Conservation (phyloP, 1,284 basidiomycete species). For the Sanghuangporus sanghuang region DNA sequence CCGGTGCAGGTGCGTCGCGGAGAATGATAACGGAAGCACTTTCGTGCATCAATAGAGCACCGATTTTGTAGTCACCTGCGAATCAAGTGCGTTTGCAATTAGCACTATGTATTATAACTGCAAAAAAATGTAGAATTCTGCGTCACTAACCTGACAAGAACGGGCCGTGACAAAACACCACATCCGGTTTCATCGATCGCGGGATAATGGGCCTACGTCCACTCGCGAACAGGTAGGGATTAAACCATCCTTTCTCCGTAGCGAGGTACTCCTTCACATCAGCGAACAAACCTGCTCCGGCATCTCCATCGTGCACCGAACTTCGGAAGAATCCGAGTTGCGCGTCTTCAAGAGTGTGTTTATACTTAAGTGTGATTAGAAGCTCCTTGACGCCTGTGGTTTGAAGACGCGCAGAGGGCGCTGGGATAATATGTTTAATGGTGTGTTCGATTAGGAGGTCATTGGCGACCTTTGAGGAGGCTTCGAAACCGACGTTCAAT, state of each 20-base stretch:
- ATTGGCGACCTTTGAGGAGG: slow-evolving; percentile 44
- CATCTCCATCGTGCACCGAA: slow-evolving; percentile 46
- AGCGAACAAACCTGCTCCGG: slow-evolving; percentile 38
- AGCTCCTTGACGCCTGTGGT: slow-evolving; percentile 56
- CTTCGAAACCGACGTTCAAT: slow-evolving; percentile 48
- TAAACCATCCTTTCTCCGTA: slow-evolving; percentile 63
- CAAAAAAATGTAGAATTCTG: not conserved
- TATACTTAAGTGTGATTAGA: slow-evolving; percentile 56
- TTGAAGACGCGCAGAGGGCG: slow-evolving; percentile 46
- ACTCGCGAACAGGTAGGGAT: slow-evolving; percentile 60
- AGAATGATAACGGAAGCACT: slow-evolving; percentile 48
- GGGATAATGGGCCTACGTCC: slow-evolving; percentile 54
- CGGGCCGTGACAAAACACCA: slow-evolving; percentile 63
- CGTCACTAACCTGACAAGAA: slow-evolving; percentile 45
- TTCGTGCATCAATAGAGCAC: slow-evolving; percentile 51
- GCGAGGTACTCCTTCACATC: slow-evolving; percentile 61
- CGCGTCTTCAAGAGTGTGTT: slow-evolving; percentile 54
- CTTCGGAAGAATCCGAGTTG: slow-evolving; percentile 57
- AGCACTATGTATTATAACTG: slow-evolving; percentile 2
- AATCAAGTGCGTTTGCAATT: not conserved
- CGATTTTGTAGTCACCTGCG: slow-evolving; percentile 53
- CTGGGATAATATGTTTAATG: slow-evolving; percentile 43
- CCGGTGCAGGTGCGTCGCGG: slow-evolving; percentile 28
- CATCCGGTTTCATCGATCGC: slow-evolving; percentile 56
- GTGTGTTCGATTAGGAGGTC: slow-evolving; percentile 50